Evolutionary conservation across 768 basidiomycete species (phyloP), one percentile per base, ranked within the genome.

Genomic region (Tubosaeta sp.): DNA sequence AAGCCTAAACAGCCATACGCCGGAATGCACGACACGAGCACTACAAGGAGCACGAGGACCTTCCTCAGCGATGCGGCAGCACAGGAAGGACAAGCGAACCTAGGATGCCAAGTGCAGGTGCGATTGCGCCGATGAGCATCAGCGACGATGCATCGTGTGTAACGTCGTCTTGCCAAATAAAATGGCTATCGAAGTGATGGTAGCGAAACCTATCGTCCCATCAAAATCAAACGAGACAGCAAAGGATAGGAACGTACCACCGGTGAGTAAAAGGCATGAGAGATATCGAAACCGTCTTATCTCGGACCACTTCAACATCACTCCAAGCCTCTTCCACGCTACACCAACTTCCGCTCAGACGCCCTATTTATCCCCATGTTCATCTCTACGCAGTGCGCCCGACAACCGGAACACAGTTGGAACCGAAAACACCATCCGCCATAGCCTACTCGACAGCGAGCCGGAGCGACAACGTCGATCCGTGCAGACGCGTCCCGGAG

Each of bases 1-100:
- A 95, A 87, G 1, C 91, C 92, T 0, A 94, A 69, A 61, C 87
- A 90, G 0, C 91, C 93, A 54, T 92, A 98, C 0, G 81, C 75
- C 0, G 89, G 90, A 22, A 96, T 80, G 6, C 79, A 59, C 5
- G 79, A 79, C 0, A 83, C 87, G 49, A 87, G 68, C 8, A 87
- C n/a, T n/a, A n/a, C n/a, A n/a, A n/a, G n/a, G n/a, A n/a, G n/a
- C n/a, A n/a, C 63, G 44, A 97, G 74, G 5, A 90, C 74, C 14
- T 73, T 0, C 69, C 72, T 13, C 79, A 70, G 21, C 73, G 72
- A 8, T 79, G 78, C 59, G 97, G 95, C 0, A 95, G 55, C 12
- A 67, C 49, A 0, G 94, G 94, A 77, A 89, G 90, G 8, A 80
- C 58, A 16, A 96, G 76, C 3, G 95, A 90, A 5, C 94, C 93